phyloP scores from a whole-genome alignment of 2,329 filamentous ascomycete species.

The Arthrobotrys sphaeroides region DNA sequence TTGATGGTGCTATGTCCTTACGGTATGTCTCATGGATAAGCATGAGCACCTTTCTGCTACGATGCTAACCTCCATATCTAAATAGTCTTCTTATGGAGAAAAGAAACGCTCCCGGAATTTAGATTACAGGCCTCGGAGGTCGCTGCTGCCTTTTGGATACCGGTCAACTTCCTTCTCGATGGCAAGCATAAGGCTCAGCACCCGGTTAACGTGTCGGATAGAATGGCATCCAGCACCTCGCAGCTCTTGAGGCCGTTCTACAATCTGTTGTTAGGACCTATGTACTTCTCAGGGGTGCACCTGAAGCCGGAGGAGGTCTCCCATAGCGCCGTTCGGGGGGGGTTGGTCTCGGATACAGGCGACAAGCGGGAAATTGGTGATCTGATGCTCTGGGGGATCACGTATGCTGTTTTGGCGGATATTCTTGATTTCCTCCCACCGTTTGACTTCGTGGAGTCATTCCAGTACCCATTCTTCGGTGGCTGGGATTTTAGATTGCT shows the following conservation, averaged over 20 bases:
- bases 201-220: conserved; percentile 71
- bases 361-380: conserved; percentile 60
- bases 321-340: conserved; percentile 67
- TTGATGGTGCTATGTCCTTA: conserved; percentile 74
- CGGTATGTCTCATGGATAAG: conserved; percentile 6
- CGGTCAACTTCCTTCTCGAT: conserved; percentile 70
- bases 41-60: neutral
- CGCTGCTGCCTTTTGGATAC: conserved; percentile 75
- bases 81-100: conserved; percentile 72
- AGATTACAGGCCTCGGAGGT: conserved; percentile 75
- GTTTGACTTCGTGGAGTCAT: conserved; percentile 69
- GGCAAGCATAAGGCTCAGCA: conserved; percentile 70
- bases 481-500: conserved; percentile 69
- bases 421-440: conserved; percentile 75
- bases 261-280: conserved; percentile 70
- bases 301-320: conserved; percentile 70
- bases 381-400: conserved; percentile 74
- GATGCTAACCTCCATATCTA: conserved; percentile 59
- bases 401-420: conserved; percentile 73
- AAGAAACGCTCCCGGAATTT: conserved; percentile 67
- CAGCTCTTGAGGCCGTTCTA: conserved; percentile 67
- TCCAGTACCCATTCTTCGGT: conserved; percentile 76
- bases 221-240: conserved; percentile 69
- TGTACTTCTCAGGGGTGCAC: conserved; percentile 74
- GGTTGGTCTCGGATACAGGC: conserved; percentile 42